A percentile compares a stretch with the other conserved stretches of the same genome.
Conservation (phyloP, 225 moss, liverwort and hornwort species). For the Sphagnum contortum region DNA sequence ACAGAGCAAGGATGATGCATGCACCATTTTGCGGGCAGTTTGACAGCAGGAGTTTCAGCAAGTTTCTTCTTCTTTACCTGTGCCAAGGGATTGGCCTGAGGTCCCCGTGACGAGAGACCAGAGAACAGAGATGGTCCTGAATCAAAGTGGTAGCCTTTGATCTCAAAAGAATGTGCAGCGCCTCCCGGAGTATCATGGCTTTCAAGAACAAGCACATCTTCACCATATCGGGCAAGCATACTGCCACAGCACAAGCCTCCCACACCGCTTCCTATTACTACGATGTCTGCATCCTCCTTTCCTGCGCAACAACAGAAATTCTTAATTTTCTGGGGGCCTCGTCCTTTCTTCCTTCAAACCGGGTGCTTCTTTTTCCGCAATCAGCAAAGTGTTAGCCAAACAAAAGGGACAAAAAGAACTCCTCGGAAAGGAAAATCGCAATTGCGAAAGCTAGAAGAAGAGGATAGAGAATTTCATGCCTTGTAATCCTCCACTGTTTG, state of each 20-base stretch:
- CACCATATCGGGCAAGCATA: constrained; percentile 70
- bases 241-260: constrained; percentile 85
- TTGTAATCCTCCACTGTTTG: too few species aligned
- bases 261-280: constrained; percentile 79
- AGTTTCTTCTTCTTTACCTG: constrained; percentile 31
- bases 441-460: too few species aligned
- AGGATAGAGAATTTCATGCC: too few species aligned
- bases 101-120: constrained; percentile 72
- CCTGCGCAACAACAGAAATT: constrained; percentile 11
- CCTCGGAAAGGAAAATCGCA: too few species aligned
- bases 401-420: too few species aligned
- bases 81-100: constrained; percentile 85
- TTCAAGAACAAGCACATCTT: constrained; percentile 75
- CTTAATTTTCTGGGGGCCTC: too few species aligned
- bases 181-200: constrained; percentile 86
- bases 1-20: too few species aligned
- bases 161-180: constrained; percentile 89
- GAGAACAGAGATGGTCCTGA: constrained; percentile 92
- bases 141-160: constrained; percentile 86
- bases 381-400: too few species aligned
- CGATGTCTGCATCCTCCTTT: constrained; percentile 53
- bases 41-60: too few species aligned
- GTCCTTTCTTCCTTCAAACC: too few species aligned
- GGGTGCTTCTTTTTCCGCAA: too few species aligned
- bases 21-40: too few species aligned